Evolutionary conservation across 2,329 filamentous ascomycete species (phyloP), one percentile per base, ranked within the genome.

Genomic region (Beauveria pseudobassiana): DNA sequence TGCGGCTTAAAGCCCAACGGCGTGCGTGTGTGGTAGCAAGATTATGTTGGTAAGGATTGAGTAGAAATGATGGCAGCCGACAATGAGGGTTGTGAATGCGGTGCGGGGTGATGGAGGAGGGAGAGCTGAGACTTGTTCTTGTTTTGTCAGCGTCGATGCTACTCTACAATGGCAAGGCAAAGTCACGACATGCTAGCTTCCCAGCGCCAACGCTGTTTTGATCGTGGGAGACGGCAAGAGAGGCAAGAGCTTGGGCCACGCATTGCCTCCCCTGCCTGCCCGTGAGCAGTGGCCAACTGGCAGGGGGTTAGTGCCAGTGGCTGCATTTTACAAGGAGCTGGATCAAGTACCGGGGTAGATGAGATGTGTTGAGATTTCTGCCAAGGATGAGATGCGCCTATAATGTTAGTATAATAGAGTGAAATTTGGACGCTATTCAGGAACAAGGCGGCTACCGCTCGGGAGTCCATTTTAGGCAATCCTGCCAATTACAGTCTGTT

Each of bases 391-490:
- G 42, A 38, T 54, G 34, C 12, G 30, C 42, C 38, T 28, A 20
- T 10, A 28, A 46, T 14, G 16, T 22, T 48, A 5, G 4, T 0
- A 38, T 10, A 16, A 34, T 14, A 3, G 34, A 38, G 34, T 38
- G 34, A 38, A 14, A 38, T 16, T 5, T 16, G 10, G 34, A 38
- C 34, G 34, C 12, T 16, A 38, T 38, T 38, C 34, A 38, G 34
- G 34, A 16, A 38, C 22, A 24, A 24, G 22, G 22, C 22, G 22
- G 22, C 3, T 24, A 24, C 34, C 12, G 34, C 34, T 43, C 56
- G 56, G 56, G 45, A 59, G 34, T 59, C 56, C 56, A 30, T 59
- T 59, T 51, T 51, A 51, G 56, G 56, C 46, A 59, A 59, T 49
- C 56, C 56, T 42, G 9, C 16, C 40, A 16, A 42, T 10, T 26